These are phyloP conservation scores for Mortierella sp. DNA, from an alignment of 371 early-diverging fungal genomes.

Conservation along the genomic window DNA sequence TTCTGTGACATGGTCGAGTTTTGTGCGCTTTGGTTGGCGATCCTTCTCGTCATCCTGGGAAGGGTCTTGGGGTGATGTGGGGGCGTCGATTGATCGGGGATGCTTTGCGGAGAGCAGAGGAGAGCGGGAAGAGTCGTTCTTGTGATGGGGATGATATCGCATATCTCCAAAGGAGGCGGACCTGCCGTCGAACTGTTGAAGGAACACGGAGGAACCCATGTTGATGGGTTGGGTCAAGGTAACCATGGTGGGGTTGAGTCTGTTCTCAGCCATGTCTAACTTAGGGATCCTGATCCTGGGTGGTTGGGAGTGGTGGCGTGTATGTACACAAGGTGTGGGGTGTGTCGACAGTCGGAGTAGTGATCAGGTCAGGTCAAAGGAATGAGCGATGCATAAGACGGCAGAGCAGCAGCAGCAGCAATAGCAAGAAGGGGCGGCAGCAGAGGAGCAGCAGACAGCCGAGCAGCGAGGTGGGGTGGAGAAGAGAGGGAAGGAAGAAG, in stretches of 20 bases:
- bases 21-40: constrained; percentile 20
- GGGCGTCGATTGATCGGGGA: constrained; percentile 7
- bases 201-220: constrained; percentile 18
- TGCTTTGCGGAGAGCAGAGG: constrained; percentile 17
- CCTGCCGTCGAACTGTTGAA: constrained; percentile 32
- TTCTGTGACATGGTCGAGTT: not conserved
- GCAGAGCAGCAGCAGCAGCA: not conserved
- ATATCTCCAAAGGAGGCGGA: constrained; percentile 1
- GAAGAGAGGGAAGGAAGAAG: not conserved
- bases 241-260: constrained; percentile 13
- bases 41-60: not conserved
- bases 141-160: constrained; percentile 1
- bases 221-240: constrained; percentile 19
- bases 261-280: constrained; percentile 16
- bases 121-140: not conserved
- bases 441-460: not conserved
- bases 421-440: not conserved
- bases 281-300: not conserved
- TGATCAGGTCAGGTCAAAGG: constrained; percentile 1
- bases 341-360: not conserved
- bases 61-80: not conserved
- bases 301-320: not conserved
- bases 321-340: not conserved
- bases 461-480: not conserved
- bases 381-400: constrained; percentile 9